Conservation (phyloP, 805 yeast species). For the Saccharomyces mikatae region DNA sequence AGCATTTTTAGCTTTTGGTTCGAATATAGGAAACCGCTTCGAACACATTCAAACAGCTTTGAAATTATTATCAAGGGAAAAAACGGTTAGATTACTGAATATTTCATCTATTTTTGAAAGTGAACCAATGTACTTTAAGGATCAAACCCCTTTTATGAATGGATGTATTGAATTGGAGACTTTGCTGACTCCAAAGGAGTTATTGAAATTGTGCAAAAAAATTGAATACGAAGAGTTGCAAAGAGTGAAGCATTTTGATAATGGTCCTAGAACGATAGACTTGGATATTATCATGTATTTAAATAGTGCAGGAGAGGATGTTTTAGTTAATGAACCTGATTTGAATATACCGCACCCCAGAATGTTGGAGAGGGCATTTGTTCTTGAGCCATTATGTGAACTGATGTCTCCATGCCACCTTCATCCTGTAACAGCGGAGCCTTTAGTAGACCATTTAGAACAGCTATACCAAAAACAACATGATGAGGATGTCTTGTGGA, state of each 20-base stretch:
- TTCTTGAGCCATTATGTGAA: conserved; percentile 81
- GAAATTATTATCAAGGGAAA: conserved; percentile 28
- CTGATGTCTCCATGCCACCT: conserved; percentile 53
- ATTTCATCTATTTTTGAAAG: conserved; percentile 80
- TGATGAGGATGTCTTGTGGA: conserved; percentile 43
- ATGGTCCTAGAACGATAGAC: conserved; percentile 90
- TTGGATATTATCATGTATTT: conserved; percentile 70
- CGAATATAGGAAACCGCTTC: conserved; percentile 71
- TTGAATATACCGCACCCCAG: conserved; percentile 78
- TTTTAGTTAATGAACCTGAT: conserved; percentile 46
- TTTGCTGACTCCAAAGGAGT: conserved; percentile 49
- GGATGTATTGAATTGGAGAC: conserved; percentile 73
- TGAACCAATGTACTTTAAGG: conserved; percentile 82
- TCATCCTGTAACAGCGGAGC: conserved; percentile 85
- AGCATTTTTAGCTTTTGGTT: conserved; percentile 81
- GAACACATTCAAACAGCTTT: conserved; percentile 53
- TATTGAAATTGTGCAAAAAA: conserved; percentile 54
- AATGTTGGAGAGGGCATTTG: conserved; percentile 87
- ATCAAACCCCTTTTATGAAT: conserved; percentile 76
- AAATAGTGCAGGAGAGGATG: conserved; percentile 26
- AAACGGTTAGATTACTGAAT: conserved; percentile 41
- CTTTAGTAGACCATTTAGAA: conserved; percentile 58
- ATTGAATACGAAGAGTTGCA: conserved; percentile 68
- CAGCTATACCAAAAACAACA: conserved; percentile 44
- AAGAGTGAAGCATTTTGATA: conserved; percentile 70